A percentile compares a stretch with the other conserved stretches of the same genome.
Evolutionary conservation across 768 basidiomycete species (phyloP).

Genomic region (Suillus decipiens): DNA sequence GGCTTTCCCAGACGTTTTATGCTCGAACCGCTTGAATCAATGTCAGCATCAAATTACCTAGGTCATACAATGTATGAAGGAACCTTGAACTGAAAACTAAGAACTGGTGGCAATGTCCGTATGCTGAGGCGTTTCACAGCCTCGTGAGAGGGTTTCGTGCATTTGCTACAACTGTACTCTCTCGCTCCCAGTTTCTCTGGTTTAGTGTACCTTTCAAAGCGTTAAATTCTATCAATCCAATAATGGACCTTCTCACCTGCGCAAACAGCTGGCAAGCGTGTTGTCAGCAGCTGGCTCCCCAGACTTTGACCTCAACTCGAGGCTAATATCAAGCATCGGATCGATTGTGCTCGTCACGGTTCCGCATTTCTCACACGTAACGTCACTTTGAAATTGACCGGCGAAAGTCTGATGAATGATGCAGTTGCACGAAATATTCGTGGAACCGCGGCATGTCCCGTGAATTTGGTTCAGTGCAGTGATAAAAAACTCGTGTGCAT

Average conservation of each 20-base stretch:
- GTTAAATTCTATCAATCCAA: constrained; percentile 10
- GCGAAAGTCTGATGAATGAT: constrained; percentile 90
- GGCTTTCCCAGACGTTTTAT: constrained; percentile 71
- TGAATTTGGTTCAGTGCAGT: constrained; percentile 87
- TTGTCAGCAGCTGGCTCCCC: constrained; percentile 53
- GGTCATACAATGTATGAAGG: constrained; percentile 3
- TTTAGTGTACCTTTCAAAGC: constrained; percentile 66
- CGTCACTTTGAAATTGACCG: constrained; percentile 85
- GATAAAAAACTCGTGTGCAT: constrained; percentile 89
- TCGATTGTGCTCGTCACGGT: constrained; percentile 79
- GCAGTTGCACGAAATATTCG: constrained; percentile 82
- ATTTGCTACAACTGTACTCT: constrained; percentile 84
- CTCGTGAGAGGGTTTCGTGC: constrained; percentile 68
- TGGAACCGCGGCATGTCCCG: constrained; percentile 69
- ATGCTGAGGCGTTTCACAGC: constrained; percentile 87
- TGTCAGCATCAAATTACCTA: neutral
- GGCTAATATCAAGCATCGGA: constrained; percentile 87
- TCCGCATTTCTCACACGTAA: constrained; percentile 84
- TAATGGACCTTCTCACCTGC: constrained; percentile 48
- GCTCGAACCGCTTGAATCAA: constrained; percentile 80
- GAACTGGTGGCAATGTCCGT: constrained; percentile 80
- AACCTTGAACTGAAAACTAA: constrained; percentile 96
- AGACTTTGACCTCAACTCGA: constrained; percentile 70
- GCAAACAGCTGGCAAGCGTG: constrained; percentile 74
- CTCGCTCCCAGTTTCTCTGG: constrained; percentile 82